Percentiles rank a stretch among this genome's conserved stretches.
phyloP scores from a whole-genome alignment of 108 stramenopile species.

The Skeletonema grethae region DNA sequence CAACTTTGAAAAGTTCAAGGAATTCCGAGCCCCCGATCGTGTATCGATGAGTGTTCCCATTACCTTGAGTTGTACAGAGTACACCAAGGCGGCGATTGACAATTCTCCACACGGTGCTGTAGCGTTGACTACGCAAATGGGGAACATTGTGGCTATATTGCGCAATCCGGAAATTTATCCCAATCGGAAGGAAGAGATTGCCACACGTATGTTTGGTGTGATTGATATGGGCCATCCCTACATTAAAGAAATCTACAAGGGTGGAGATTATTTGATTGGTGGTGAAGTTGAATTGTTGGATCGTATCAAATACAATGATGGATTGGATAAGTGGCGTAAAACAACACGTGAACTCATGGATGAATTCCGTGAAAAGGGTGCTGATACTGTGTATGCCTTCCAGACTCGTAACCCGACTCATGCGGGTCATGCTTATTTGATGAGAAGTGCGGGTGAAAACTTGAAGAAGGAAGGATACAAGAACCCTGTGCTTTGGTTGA shows the following conservation, averaged over 20 bases:
- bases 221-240: slow-evolving; percentile 97
- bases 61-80: slow-evolving; percentile 88
- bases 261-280: slow-evolving; percentile 95
- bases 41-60: slow-evolving; percentile 96
- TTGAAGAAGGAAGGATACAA: slow-evolving; percentile 86
- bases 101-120: slow-evolving; percentile 71
- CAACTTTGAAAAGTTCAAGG: slow-evolving; percentile 80
- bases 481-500: slow-evolving; percentile 97
- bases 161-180: slow-evolving; percentile 94
- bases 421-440: slow-evolving; percentile 98
- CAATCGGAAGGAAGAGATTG: slow-evolving; percentile 98
- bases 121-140: slow-evolving; percentile 95
- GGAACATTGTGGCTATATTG: slow-evolving; percentile 90
- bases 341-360: slow-evolving; percentile 89
- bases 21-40: slow-evolving; percentile 71
- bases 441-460: slow-evolving; percentile 95
- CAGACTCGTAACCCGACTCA: slow-evolving; percentile 99
- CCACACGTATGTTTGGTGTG: slow-evolving; percentile 94
- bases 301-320: slow-evolving; percentile 96
- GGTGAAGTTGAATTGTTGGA: slow-evolving; percentile 96
- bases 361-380: slow-evolving; percentile 93
- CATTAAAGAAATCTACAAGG: slow-evolving; percentile 92
- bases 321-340: slow-evolving; percentile 97
- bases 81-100: slow-evolving; percentile 89
- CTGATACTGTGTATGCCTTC: slow-evolving; percentile 98